Evolutionary conservation across 495 filamentous ascomycete genomes (phyloP), one percentile per base, ranked within the genome.

Genomic region (Lepraria neglecta): DNA sequence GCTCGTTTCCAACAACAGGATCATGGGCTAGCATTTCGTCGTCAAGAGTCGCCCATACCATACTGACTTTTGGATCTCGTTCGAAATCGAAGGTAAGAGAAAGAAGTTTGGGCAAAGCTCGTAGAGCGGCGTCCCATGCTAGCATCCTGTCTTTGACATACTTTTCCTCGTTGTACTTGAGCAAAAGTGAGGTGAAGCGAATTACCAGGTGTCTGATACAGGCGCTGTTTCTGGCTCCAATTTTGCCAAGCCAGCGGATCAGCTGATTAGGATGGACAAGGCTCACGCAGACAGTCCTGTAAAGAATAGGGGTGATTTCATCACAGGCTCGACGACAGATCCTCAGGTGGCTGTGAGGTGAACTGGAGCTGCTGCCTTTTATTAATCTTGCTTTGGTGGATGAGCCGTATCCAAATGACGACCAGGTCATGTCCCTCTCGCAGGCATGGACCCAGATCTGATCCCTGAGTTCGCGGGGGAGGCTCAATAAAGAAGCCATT

Each of bases 381-480:
- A 35, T 6, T 12, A 0, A 11, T 4, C 12, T 19, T 19, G 42
- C 21, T 30, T 31, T 44, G 42, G 31, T 58, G 42, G 21, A 46
- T n/a, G 15, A 31, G 24, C 30, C 12, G 27, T 38, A 58, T 14
- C 56, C 56, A 31, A 38, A 44, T 30, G 56, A 58, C 17, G 38
- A 58, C 56, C 56, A 58, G 24, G 38, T 46, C 2, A 21, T 11
- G 17, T 58, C 31, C 6, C 42, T 21, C n/a, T 47, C 28, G n/a
- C 35, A 53, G 27, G 57, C 56, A 15, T 59, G 40, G 30, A 24
- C 46, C 65, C 65, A 67, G n/a, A 67, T 67, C 3, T 52, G 42
- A 47, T 67, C 57, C 14, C 65, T 58, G 7, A 67, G 24, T 30
- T 67, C 65, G 10, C 27, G 62, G 14, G 65, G 65, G 6, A 67